Evolutionary conservation across 306 rosid genomes (phyloP), one percentile per base, ranked within the genome.

Genomic region (Prosopis cineraria): DNA sequence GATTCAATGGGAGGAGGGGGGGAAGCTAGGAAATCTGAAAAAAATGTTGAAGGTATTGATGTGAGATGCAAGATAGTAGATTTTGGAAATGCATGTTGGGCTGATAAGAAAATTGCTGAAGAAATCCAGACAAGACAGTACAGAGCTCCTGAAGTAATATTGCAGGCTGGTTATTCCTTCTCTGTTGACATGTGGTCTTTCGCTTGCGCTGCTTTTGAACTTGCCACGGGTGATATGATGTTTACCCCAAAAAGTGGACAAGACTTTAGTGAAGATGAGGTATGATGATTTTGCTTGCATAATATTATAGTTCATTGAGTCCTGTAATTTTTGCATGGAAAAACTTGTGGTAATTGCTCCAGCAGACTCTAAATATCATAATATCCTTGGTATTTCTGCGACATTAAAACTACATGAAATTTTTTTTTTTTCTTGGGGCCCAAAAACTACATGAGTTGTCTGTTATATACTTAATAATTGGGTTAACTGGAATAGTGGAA

Each of bases 101-200:
- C 89, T 45, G 83, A 82, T 74, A 92, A 85, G 93, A 88, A 71
- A 85, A 78, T 92, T 41, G 81, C 89, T 16, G 90, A 85, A 85
- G 98, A 94, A 84, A 94, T 94, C 77, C 98, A 94, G 75, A 94
- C 98, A 3, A 92, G 98, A 84, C 96, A 94, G 85, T 94, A 94
- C 76, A 89, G 98, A 87, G 96, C 98, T 72, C 98, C 98, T 66
- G 98, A 94, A 85, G 98, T 94, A 55, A 40, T 94, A 78, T 80
- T 94, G 81, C 89, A 81, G 77, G 80, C 97, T 43, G 95, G 98
- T 5, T 92, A 94, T 81, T 85, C 98, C 78, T 90, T 74, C 89
- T 56, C 98, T 9, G 90, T 89, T 25, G 98, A 94, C 83, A 90
- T 94, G 93, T 94, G 98, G 98, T 94, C 98, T 64, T 88, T 94